Base-by-base conservation (phyloP, 192 early-diverging fungal species). In the Paraglomus brasilianum region DNA sequence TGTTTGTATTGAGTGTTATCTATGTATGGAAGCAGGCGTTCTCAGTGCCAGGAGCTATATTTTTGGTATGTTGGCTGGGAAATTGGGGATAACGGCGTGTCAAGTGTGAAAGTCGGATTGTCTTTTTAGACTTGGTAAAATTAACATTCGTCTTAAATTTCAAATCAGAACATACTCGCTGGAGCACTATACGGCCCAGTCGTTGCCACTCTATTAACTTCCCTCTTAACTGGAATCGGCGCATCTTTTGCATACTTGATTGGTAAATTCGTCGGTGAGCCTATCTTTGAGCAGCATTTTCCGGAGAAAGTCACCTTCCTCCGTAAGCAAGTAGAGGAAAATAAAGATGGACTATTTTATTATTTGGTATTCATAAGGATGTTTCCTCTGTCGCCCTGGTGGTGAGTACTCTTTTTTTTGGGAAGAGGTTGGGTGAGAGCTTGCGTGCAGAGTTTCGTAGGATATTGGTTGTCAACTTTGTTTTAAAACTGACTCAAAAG, bases 1-100 rank as follows among this genome's bases (percentile, higher is more conserved):
- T 73, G 19, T 66, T 71, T 68, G 78, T 82, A 5, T 81, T 82
- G 65, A 71, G 74, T 6, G 66, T 75, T 1, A 65, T 85, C 8
- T 85, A 85, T 61, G 61, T 85, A 15, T 85, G 83, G 83, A 80
- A 85, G 41, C 83, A 85, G 58, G 78, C 75, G 24, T 85, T 82
- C 76, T 82, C 81, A 42, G 78, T 85, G 44, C 83, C 83, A 22
- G 83, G 83, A n/a, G 79, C 79, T 30, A 76, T 82, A 8, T 75
- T 85, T 17, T 60, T 85, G 57, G 77, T 78, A 78, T 67, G 66
- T 5, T 21, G 22, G 3, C 15, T 15, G 15, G 49, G 19, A 50
- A 50, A 30, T 30, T 30, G 19, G 49, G 15, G n/a, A 48, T 10
- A n/a, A 48, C n/a, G 47, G 47, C n/a, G 11, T n/a, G 47, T n/a